Evolutionary conservation across 495 filamentous ascomycete genomes (phyloP).

Genomic region (Filosporella fistucella): DNA sequence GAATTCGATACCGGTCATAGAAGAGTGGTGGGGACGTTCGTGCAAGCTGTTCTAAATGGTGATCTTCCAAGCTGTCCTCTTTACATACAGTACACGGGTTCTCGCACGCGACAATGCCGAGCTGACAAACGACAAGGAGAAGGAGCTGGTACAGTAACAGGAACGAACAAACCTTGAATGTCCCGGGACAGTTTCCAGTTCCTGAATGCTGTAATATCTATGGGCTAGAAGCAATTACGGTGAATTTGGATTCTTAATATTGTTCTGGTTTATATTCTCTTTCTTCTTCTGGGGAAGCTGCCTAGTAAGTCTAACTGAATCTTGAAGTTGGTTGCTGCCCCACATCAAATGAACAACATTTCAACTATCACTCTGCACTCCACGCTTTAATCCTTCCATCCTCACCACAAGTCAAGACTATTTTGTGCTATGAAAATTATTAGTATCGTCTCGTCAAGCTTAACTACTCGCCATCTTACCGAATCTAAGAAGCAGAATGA

Average conservation of each 20-base stretch:
- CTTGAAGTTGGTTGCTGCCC: too few relatives aligned
- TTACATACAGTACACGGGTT: too few relatives aligned
- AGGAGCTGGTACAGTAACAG: too few relatives aligned
- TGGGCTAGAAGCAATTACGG: too few relatives aligned
- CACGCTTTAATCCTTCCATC: conserved; percentile 71
- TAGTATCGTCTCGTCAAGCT: conserved; percentile 12
- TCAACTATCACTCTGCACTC: conserved; percentile 27
- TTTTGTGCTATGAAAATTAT: conserved; percentile 46
- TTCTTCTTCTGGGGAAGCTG: too few relatives aligned
- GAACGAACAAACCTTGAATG: too few relatives aligned
- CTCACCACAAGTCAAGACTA: conserved; percentile 74
- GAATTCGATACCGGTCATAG: conserved; percentile 2
- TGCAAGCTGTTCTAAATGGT: conserved; percentile 8
- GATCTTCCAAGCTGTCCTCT: conserved; percentile 23
- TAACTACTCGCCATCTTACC: conserved; percentile 33
- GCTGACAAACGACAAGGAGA: too few relatives aligned
- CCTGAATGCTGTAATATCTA: too few relatives aligned
- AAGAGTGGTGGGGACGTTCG: conserved; percentile 5
- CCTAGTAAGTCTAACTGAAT: too few relatives aligned
- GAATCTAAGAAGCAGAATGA: conserved; percentile 69
- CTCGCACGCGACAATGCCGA: neutral
- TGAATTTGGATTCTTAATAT: too few relatives aligned
- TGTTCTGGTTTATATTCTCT: too few relatives aligned
- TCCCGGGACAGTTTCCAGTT: too few relatives aligned
- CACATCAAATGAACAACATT: neutral